A percentile compares a stretch with the other conserved stretches of the same genome.
These are phyloP conservation scores for Ustilago sp. DNA, from an alignment of 1,284 basidiomycete species.

Conservation along the genomic window DNA sequence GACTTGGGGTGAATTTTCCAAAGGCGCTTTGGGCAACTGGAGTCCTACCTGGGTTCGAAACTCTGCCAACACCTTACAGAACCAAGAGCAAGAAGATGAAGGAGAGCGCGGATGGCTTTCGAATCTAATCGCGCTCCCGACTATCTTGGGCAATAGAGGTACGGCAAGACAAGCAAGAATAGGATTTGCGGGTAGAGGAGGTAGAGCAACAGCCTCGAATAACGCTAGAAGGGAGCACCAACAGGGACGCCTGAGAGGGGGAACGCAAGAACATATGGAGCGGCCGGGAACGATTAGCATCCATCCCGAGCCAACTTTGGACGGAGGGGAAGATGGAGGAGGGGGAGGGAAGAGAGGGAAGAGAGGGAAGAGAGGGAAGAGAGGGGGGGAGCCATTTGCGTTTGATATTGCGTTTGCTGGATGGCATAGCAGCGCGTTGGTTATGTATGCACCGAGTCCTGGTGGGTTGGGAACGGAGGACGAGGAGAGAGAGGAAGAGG, in stretches of 20 bases:
- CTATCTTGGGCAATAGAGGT: slow-evolving; percentile 3
- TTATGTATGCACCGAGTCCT: slow-evolving; percentile 20
- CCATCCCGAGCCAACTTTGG: not conserved
- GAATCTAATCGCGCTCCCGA: slow-evolving; percentile 18
- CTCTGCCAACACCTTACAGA: not conserved
- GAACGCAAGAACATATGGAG: not conserved
- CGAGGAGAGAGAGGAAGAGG: not conserved
- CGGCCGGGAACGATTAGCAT: slow-evolving; percentile 2
- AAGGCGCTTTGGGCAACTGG: slow-evolving; percentile 85
- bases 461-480: not conserved
- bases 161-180: slow-evolving; percentile 11
- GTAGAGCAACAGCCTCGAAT: slow-evolving; percentile 2
- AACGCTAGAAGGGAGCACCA: not conserved
- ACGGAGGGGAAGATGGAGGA: not conserved
- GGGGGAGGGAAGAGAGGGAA: not conserved
- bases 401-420: slow-evolving; percentile 56
- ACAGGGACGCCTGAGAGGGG: not conserved
- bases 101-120: slow-evolving; percentile 12
- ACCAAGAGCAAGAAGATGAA: slow-evolving; percentile 4
- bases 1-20: slow-evolving; percentile 84
- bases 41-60: slow-evolving; percentile 2
- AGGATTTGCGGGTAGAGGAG: slow-evolving; percentile 15
- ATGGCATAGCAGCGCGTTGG: slow-evolving; percentile 39
- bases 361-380: not conserved
- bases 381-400: slow-evolving; percentile 22